Conservation (phyloP, 331 rosid genomes). For the Phaseolus coccineus region DNA sequence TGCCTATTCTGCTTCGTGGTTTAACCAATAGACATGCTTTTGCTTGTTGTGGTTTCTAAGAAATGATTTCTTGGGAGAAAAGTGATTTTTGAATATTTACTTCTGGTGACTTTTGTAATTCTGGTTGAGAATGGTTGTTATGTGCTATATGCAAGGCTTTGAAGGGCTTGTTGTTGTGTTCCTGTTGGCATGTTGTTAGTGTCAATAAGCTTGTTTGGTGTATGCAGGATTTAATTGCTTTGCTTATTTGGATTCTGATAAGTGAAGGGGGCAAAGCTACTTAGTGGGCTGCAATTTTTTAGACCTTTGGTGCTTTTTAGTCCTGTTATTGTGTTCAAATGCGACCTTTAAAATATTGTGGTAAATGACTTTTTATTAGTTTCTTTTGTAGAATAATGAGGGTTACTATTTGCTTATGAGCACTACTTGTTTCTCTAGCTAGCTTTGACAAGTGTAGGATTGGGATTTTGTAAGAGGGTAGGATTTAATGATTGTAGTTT, state of each 20-base stretch:
- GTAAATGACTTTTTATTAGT: not conserved
- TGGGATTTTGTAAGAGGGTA: not conserved
- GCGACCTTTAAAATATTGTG: no score
- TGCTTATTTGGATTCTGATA: no score
- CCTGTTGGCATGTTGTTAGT: not conserved
- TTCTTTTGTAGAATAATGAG: no score
- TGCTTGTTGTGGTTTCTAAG: constrained; percentile 39
- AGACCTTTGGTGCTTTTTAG: no score
- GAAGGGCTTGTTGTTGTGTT: not conserved
- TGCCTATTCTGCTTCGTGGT: constrained; percentile 25
- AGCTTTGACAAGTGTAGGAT: not conserved
- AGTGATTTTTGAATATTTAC: not conserved
- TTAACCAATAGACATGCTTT: constrained; percentile 42
- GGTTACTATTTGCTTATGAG: no score
- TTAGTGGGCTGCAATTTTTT: no score
- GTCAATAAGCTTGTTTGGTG: not conserved
- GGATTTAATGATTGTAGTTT: not conserved
- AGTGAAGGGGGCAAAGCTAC: no score
- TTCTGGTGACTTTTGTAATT: constrained; percentile 47
- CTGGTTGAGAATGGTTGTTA: constrained; percentile 40
- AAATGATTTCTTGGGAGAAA: constrained; percentile 33
- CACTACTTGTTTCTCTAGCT: no score
- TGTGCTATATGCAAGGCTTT: not conserved
- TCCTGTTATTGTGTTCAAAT: not conserved
- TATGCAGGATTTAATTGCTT: no score